phyloP scores from a whole-genome alignment of 768 basidiomycete species.

The Mycena galericulata region DNA sequence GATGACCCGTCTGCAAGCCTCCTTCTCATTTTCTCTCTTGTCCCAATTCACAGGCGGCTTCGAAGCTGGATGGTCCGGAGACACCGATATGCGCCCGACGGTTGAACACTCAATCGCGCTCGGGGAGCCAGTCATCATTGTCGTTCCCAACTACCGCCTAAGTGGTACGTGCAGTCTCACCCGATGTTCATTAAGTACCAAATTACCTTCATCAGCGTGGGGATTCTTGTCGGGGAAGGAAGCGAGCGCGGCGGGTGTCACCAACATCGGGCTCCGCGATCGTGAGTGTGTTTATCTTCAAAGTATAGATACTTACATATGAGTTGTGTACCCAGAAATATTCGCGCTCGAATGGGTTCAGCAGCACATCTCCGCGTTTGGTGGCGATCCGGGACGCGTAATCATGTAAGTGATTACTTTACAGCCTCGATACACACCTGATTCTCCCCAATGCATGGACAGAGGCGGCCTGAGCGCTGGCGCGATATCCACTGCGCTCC shows the following conservation, averaged over 20 bases:
- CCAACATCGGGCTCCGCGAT: slow-evolving; percentile 7
- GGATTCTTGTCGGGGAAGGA: slow-evolving; percentile 15
- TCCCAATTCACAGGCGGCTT: too few relatives aligned
- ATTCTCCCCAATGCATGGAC: neutral
- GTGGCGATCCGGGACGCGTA: too few relatives aligned
- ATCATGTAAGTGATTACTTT: neutral
- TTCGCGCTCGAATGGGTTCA: slow-evolving; percentile 2
- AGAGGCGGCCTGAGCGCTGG: neutral
- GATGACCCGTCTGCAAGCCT: too few relatives aligned
- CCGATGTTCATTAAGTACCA: neutral
- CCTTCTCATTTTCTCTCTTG: too few relatives aligned
- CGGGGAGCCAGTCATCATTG: neutral
- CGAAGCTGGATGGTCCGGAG: neutral
- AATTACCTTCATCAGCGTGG: neutral
- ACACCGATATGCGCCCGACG: neutral
- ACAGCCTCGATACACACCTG: neutral
- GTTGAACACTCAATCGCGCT: neutral
- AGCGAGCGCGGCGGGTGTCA: slow-evolving; percentile 1
- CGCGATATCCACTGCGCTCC: neutral
- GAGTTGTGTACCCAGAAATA: neutral
- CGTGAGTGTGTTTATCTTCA: neutral
- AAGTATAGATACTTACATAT: too few relatives aligned
- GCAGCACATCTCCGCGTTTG: neutral
- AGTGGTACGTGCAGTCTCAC: neutral
- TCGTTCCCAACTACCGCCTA: neutral